Conservation (phyloP, 1,284 basidiomycete species). For the Phaffia rhodozyma region DNA sequence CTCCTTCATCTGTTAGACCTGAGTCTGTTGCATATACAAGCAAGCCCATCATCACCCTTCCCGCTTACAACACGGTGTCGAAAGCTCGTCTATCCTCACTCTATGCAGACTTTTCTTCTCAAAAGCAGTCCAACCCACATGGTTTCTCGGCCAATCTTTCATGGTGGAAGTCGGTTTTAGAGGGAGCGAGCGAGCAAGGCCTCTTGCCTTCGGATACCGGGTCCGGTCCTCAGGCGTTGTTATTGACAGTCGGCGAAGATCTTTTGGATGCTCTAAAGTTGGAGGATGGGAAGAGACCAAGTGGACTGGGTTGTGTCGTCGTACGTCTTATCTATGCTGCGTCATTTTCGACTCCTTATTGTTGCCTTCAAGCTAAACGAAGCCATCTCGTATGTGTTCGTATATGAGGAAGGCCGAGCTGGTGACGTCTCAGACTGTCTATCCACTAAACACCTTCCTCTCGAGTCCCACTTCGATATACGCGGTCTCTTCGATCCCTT, state of each 20-base stretch:
- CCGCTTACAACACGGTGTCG: conserved; percentile 21
- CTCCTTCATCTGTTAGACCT: too few relatives aligned
- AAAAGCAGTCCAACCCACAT: conserved; percentile 69
- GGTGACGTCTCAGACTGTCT: conserved; percentile 31
- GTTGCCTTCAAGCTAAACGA: background rate
- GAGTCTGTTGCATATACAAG: too few relatives aligned
- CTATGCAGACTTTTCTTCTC: conserved; percentile 75
- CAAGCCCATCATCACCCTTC: conserved; percentile 32
- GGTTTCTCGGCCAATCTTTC: conserved; percentile 68
- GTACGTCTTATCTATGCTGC: conserved; percentile 42
- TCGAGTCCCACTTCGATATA: conserved; percentile 51
- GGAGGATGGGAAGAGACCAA: conserved; percentile 62
- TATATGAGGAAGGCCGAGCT: conserved; percentile 2
- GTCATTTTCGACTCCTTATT: background rate
- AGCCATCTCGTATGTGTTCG: background rate
- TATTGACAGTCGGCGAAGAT: conserved; percentile 50
- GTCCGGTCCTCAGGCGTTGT: conserved; percentile 33
- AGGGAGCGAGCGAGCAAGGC: conserved; percentile 49
- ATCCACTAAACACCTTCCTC: conserved; percentile 50
- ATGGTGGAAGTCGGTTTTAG: conserved; percentile 72
- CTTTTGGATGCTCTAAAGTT: conserved; percentile 52
- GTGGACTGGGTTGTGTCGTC: conserved; percentile 65
- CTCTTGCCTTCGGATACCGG: conserved; percentile 38
- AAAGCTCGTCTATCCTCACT: conserved; percentile 57
- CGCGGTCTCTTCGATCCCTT: conserved; percentile 53